Conservation (phyloP, 2,329 filamentous ascomycete species). For the Teratosphaeria zuluensis region DNA sequence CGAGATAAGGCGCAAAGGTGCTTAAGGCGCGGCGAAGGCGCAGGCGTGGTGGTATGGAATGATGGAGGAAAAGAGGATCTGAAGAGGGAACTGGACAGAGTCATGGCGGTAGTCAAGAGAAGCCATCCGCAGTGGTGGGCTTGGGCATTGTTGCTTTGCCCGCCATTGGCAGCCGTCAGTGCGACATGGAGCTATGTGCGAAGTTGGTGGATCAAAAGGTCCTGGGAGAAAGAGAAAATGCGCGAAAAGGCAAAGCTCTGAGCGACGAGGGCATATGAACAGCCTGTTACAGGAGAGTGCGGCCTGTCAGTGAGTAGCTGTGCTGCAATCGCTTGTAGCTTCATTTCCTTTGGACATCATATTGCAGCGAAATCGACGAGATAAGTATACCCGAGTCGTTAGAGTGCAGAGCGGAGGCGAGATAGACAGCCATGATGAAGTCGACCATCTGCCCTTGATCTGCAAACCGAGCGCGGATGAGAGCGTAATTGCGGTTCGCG, state of each 20-base stretch:
- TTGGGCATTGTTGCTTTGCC: conserved; percentile 57
- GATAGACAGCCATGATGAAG: neutral
- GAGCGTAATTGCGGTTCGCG: neutral
- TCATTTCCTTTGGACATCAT: too few relatives aligned
- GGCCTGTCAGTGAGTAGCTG: neutral
- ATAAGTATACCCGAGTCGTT: neutral
- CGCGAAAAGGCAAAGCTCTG: conserved; percentile 52
- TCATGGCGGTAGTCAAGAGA: conserved; percentile 52
- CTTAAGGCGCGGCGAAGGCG: conserved; percentile 50
- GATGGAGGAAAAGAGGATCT: conserved; percentile 66
- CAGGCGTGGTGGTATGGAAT: conserved; percentile 83
- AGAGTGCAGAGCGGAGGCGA: neutral
- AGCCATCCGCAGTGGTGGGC: conserved; percentile 76
- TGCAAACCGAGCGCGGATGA: neutral
- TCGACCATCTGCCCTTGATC: neutral
- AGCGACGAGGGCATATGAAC: conserved; percentile 3
- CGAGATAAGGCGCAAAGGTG: conserved; percentile 70
- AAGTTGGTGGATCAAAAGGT: conserved; percentile 59
- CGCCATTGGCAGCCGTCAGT: conserved; percentile 61
- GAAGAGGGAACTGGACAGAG: conserved; percentile 53
- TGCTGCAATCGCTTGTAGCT: neutral
- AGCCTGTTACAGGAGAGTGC: neutral
- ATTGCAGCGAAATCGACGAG: too few relatives aligned
- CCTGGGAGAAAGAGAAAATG: conserved; percentile 54
- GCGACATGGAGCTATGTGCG: conserved; percentile 63